phyloP scores from a whole-genome alignment of 306 rosid genomes.

The Cicer judaicum region DNA sequence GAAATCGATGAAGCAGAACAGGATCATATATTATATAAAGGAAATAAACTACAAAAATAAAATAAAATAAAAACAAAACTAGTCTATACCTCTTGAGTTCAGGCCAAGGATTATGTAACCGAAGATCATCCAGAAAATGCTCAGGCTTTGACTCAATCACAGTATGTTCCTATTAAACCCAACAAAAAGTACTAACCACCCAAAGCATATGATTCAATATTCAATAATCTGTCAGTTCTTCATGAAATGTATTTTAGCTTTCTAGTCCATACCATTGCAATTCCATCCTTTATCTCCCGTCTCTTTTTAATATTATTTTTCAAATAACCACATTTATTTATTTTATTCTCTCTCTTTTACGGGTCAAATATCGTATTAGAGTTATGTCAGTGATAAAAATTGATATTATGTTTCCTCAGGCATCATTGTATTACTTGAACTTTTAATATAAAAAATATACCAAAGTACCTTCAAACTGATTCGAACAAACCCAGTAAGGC shows the following conservation, averaged over 20 bases:
- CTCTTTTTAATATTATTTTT: constrained; percentile 26
- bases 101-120: constrained; percentile 97
- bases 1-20: constrained; percentile 34
- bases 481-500: constrained; percentile 91
- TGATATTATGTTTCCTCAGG: constrained; percentile 14
- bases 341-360: constrained; percentile 27
- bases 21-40: constrained; percentile 2
- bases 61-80: constrained; percentile 23
- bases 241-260: constrained; percentile 33
- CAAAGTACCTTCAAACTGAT: constrained; percentile 83
- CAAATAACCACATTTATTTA: constrained; percentile 20
- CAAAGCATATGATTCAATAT: constrained; percentile 38
- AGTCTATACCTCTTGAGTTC: constrained; percentile 77
- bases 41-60: constrained; percentile 14
- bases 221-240: constrained; percentile 11
- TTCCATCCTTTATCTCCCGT: constrained; percentile 31
- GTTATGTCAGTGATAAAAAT: constrained; percentile 15
- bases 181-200: constrained; percentile 37
- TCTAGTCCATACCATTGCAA: constrained; percentile 38
- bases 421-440: constrained; percentile 27
- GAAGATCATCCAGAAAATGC: constrained; percentile 95
- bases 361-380: constrained; percentile 25
- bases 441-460: constrained; percentile 21
- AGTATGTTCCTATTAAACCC: constrained; percentile 80
- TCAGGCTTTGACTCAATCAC: constrained; percentile 97